Conservation (phyloP, 257 asterid genomes). For the Salvia splendens region DNA sequence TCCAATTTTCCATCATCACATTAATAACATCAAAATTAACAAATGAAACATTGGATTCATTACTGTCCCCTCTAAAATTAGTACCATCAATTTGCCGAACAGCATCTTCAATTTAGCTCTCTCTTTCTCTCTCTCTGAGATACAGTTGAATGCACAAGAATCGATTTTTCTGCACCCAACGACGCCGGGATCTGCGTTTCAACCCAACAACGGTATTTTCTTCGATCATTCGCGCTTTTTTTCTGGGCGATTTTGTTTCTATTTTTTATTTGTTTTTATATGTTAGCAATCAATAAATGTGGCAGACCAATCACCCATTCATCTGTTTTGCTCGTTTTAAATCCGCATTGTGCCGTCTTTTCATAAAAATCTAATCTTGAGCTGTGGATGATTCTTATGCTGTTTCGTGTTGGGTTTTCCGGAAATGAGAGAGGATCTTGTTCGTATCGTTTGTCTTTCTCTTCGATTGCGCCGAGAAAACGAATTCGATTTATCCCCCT, state of each 20-base stretch:
- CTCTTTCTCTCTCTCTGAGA: slow-evolving; percentile 28
- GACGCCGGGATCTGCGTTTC: slow-evolving; percentile 66
- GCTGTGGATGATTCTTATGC: slow-evolving; percentile 24
- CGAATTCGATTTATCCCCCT: neutral
- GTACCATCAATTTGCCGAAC: slow-evolving; percentile 36
- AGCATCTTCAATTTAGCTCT: slow-evolving; percentile 34
- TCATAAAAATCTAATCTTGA: slow-evolving; percentile 22
- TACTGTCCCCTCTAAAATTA: slow-evolving; percentile 25
- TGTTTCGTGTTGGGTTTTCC: slow-evolving; percentile 25
- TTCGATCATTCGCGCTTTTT: slow-evolving; percentile 29
- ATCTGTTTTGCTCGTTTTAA: slow-evolving; percentile 14
- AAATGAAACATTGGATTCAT: neutral
- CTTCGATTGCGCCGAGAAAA: slow-evolving; percentile 9
- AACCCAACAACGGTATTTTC: slow-evolving; percentile 30
- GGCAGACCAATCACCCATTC: slow-evolving; percentile 15
- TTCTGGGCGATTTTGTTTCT: neutral
- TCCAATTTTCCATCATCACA: too few species aligned
- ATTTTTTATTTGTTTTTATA: neutral
- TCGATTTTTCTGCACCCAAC: slow-evolving; percentile 40
- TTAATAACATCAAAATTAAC: too few species aligned
- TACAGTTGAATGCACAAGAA: slow-evolving; percentile 35
- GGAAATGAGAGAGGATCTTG: slow-evolving; percentile 39
- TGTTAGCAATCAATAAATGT: slow-evolving; percentile 16
- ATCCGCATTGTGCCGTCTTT: slow-evolving; percentile 45
- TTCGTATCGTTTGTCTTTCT: slow-evolving; percentile 3